Conservation (phyloP, 116 monocot genomes). For the Dioscorea cayenensis region DNA sequence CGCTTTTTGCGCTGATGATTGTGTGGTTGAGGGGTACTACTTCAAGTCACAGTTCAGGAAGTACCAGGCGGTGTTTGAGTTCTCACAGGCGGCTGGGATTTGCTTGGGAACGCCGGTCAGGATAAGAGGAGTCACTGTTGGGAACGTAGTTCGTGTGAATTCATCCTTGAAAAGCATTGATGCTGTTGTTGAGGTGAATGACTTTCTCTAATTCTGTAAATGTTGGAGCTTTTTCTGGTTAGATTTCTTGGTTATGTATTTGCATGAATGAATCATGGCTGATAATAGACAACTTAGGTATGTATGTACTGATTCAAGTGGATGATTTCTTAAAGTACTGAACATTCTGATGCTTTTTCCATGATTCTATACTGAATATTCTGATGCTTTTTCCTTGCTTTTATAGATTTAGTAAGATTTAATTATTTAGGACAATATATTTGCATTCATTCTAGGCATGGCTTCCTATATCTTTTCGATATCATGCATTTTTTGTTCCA, state of each 20-base stretch:
- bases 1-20: constrained; percentile 53
- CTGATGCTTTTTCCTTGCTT: no score
- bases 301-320: no score
- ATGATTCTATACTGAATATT: no score
- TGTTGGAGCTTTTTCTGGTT: neutral
- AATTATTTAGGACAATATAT: no score
- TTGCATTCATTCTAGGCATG: no score
- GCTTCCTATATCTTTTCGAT: no score
- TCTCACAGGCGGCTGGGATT: constrained; percentile 82
- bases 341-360: no score
- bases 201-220: neutral
- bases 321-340: no score
- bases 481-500: no score
- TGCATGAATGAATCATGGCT: no score
- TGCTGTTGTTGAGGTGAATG: constrained; percentile 73
- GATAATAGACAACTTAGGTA: no score
- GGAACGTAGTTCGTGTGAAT: constrained; percentile 66
- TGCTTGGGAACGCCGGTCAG: constrained; percentile 88
- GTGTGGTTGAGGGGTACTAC: constrained; percentile 82
- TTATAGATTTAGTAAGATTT: no score
- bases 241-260: neutral
- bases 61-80: constrained; percentile 82
- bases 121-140: constrained; percentile 88
- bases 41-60: constrained; percentile 68
- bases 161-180: constrained; percentile 83